Base-by-base conservation (phyloP, 768 basidiomycete genomes). In the Boletus pseudo-olivaceus region DNA sequence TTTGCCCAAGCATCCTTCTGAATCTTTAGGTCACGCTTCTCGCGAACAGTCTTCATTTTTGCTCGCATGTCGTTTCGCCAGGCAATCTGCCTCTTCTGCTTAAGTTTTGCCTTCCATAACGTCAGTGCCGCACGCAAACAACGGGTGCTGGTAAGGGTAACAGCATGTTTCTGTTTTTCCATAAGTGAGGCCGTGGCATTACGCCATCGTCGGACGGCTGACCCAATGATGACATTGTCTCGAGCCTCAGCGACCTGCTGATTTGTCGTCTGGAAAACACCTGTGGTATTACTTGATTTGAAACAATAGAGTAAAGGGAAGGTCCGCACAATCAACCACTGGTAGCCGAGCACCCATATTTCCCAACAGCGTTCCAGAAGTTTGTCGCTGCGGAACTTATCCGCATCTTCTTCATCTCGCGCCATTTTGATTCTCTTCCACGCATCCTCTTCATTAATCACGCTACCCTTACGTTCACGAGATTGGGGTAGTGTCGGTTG, bases 391-490 rank as follows among this genome's bases (percentile, higher is more conserved):
- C 85, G 76, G 67, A 85, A 91, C 51, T 75, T 74, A 66, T 85
- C 88, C 19, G 92, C 92, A 29, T 82, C 79, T 60, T 79, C 75
- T 63, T 91, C 85, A 58, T 89, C 83, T 61, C 82, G 81, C 43
- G 81, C 77, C 76, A 86, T 81, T 63, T 80, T 78, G 33, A 90
- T 83, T 57, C 84, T 88, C 59, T 84, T 83, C 88, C 89, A 93
- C 0, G 85, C 85, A 53, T 88, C 85, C 51, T 87, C 82, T 63
- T 87, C 82, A 61, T 87, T 83, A 19, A 83, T 69, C n/a, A 76
- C 72, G 58, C 75, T 81, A 12, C 75, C 77, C 59, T 72, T 78
- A 27, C 76, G 75, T 57, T 75, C 77, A 45, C 76, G 67, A 20
- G 61, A 53, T 56, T 62, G 62, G 45, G 58, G 56, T 51, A 56